Evolutionary conservation across 2,329 filamentous ascomycete genomes (phyloP).

Genomic region (Ophiocordyceps polyrhachis-furcata): DNA sequence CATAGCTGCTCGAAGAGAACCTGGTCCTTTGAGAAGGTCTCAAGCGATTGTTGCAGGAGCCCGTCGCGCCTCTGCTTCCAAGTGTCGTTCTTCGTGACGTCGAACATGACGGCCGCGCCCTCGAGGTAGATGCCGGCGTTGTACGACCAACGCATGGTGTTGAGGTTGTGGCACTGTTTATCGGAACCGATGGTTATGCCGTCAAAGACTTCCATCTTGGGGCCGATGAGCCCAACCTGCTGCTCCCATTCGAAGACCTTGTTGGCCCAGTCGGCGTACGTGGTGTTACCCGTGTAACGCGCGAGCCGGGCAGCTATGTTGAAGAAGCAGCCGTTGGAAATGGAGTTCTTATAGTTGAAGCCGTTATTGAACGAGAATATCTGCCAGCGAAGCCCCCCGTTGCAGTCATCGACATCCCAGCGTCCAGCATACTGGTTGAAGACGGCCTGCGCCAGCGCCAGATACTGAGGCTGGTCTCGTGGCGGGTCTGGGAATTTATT

Average conservation of each 20-base stretch:
- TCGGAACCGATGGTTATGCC: conserved; percentile 18
- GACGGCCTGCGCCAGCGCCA: conserved; percentile 59
- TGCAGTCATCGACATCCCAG: conserved; percentile 48
- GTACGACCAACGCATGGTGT: conserved; percentile 48
- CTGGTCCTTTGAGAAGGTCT: conserved; percentile 32
- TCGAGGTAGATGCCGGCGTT: conserved; percentile 49
- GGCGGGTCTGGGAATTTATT: conserved; percentile 54
- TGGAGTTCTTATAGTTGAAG: conserved; percentile 48
- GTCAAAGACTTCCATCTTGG: conserved; percentile 35
- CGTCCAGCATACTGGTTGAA: conserved; percentile 60
- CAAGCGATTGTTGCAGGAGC: conserved; percentile 29
- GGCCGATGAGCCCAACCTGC: conserved; percentile 34
- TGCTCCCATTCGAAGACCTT: conserved; percentile 50
- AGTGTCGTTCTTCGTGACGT: conserved; percentile 29
- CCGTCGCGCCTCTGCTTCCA: conserved; percentile 43
- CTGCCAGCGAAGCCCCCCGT: conserved; percentile 70
- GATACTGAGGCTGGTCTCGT: conserved; percentile 44
- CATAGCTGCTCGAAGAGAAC: conserved; percentile 50
- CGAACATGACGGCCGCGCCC: conserved; percentile 42
- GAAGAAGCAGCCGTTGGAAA: conserved; percentile 53
- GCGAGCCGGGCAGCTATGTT: conserved; percentile 53
- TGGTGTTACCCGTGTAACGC: conserved; percentile 60
- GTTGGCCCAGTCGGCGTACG: conserved; percentile 60
- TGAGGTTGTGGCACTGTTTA: conserved; percentile 29
- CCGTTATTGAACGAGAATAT: conserved; percentile 63